Evolutionary conservation across 139 green algal species (phyloP).

Genomic region (Pleodorina starrii): DNA sequence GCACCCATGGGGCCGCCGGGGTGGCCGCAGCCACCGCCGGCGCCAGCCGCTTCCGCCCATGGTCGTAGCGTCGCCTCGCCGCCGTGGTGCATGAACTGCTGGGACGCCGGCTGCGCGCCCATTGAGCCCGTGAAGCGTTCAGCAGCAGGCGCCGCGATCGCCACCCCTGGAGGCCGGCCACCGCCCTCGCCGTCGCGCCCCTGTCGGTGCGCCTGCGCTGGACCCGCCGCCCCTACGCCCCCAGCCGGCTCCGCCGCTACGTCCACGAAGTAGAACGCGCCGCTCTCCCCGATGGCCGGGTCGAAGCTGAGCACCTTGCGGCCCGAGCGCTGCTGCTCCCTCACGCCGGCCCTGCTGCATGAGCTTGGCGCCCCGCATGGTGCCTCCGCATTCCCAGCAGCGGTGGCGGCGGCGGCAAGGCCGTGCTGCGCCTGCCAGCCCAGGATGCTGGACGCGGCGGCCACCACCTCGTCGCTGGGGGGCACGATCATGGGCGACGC

Average conservation of each 20-base stretch:
- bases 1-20: not conserved
- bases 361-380: not conserved
- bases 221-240: not conserved
- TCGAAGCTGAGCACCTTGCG: constrained; percentile 63
- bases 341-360: not conserved
- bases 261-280: constrained; percentile 56
- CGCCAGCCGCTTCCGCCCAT: not conserved
- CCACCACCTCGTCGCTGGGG: constrained; percentile 24
- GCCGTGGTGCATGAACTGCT: not conserved
- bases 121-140: not conserved
- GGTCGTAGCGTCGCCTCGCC: not conserved
- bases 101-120: not conserved
- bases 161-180: not conserved
- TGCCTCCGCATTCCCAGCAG: not conserved
- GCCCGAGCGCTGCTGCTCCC: not conserved
- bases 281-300: constrained; percentile 55
- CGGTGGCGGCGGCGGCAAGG: too few species aligned
- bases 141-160: not conserved
- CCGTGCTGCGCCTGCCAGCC: constrained; percentile 60
- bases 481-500: constrained; percentile 46
- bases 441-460: constrained; percentile 44
- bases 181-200: not conserved
- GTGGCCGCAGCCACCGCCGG: not conserved
- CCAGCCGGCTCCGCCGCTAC: not conserved
- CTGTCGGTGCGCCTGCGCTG: not conserved